Base-by-base conservation (phyloP, 2,329 filamentous ascomycete genomes). In the Daldinia eschscholtzii region DNA sequence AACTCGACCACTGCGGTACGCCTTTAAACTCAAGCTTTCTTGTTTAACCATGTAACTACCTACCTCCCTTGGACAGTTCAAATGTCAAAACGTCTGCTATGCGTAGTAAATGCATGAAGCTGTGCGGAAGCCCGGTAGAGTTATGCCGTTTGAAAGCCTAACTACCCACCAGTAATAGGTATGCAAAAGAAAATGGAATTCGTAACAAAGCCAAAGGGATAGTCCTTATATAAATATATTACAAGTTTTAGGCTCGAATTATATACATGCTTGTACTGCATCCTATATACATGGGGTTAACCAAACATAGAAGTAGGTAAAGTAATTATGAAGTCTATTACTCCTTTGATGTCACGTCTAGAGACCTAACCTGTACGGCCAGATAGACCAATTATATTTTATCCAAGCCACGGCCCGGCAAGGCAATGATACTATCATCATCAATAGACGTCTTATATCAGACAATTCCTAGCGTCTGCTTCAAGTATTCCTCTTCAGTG, bases 401-500 rank as follows among this genome's bases (percentile, higher is more conserved):
- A 37, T 57, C 23, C 15, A 18, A 13, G 15, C 13, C n/a, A 6
- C 23, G 10, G 4, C 13, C 18, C 6, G 30, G 13, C 35, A 28
- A 9, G 20, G 53, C n/a, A 57, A 57, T 18, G 20, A 37, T 10
- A 30, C 10, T 55, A 23, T 37, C 5, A 20, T 37, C 10, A 20
- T 35, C 6, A 15, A 18, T 39, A 42, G 42, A 37, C 48, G 39
- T 57, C 44, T 41, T 52, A 56, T 50, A 60, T 69, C 55, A 75
- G 35, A 35, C 61, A 30, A 72, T 65, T 18, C 73, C 75, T 26
- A 77, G 55, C 58, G 74, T 74, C 61, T 78, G 77, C 56, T 74
- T 67, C 35, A 74, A 76, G 26, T 76, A 77, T 57, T 81, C 79
- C 33, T 83, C 82, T 44, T 84, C 82, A 4, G 77, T 75, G 0